Percentiles rank a stretch among this genome's conserved stretches.
phyloP scores from a whole-genome alignment of 164 flowering plant genomes.

The Tinospora cordifolia region DNA sequence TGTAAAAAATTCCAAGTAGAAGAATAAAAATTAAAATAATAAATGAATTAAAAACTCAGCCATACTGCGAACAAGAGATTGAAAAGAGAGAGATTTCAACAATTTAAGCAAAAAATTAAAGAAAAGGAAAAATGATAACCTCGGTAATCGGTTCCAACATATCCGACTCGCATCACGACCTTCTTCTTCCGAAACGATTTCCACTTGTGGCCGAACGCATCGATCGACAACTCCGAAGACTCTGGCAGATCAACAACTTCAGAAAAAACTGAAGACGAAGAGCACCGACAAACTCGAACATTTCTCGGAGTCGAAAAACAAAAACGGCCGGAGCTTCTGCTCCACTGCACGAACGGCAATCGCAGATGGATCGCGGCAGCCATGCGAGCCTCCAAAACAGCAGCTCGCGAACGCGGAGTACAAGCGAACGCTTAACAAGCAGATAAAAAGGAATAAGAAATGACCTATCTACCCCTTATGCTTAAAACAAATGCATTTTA shows the following conservation, averaged over 20 bases:
- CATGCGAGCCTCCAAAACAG: not conserved
- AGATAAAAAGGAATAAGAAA: not conserved
- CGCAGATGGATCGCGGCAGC: not conserved
- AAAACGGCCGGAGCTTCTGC: slow-evolving; percentile 8
- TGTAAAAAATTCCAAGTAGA: not conserved
- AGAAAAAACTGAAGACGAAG: slow-evolving; percentile 12
- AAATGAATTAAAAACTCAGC: not conserved
- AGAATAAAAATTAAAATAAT: no score
- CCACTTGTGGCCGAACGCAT: slow-evolving; percentile 32
- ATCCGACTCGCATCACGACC: slow-evolving; percentile 80
- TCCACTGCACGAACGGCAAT: not conserved
- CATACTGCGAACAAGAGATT: not conserved
- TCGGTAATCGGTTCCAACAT: slow-evolving; percentile 70
- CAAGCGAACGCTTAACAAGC: not conserved
- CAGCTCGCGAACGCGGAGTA: not conserved
- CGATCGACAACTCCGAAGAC: not conserved
- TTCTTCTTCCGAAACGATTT: slow-evolving; percentile 53
- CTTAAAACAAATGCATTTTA: not conserved
- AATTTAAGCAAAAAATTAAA: not conserved
- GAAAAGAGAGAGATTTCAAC: not conserved
- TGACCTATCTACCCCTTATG: no score
- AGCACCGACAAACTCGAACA: not conserved
- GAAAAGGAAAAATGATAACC: slow-evolving; percentile 27
- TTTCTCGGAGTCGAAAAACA: slow-evolving; percentile 11
- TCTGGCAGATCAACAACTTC: slow-evolving; percentile 5